These are phyloP conservation scores for Solanum pinnatisectum DNA, from an alignment of 257 asterid genomes.

Conservation along the genomic window DNA sequence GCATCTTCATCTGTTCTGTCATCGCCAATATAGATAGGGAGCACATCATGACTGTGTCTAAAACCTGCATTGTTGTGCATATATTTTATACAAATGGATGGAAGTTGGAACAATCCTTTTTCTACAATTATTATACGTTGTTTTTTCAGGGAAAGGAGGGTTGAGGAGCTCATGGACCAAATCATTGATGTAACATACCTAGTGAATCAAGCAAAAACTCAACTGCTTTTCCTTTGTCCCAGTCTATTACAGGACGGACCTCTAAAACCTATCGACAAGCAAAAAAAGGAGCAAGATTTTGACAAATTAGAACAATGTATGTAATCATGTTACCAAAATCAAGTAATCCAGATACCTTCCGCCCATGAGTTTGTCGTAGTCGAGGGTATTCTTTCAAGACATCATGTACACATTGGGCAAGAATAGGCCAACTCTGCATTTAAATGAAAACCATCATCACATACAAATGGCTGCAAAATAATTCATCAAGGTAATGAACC, in stretches of 20 bases:
- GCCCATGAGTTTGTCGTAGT: slow-evolving; percentile 58
- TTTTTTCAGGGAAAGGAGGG: neutral
- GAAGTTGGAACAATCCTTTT: too few relatives aligned
- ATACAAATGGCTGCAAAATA: neutral
- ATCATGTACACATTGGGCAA: slow-evolving; percentile 60
- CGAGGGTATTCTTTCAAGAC: slow-evolving; percentile 50
- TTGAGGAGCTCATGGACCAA: neutral
- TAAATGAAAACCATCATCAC: neutral
- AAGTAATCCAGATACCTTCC: slow-evolving; percentile 29
- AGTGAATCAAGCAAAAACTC: slow-evolving; percentile 60
- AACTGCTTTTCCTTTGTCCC: slow-evolving; percentile 79
- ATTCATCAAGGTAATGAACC: neutral
- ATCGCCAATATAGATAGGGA: slow-evolving; percentile 83
- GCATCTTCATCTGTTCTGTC: slow-evolving; percentile 94
- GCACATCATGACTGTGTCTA: slow-evolving; percentile 36
- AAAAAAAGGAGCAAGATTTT: neutral
- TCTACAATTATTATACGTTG: neutral
- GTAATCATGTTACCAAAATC: neutral
- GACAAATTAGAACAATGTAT: neutral
- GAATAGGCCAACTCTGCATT: slow-evolving; percentile 54
- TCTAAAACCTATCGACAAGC: slow-evolving; percentile 46
- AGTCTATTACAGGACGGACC: slow-evolving; percentile 63
- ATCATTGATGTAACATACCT: slow-evolving; percentile 21
- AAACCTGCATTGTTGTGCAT: slow-evolving; percentile 36
- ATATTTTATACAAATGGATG: neutral